phyloP scores from a whole-genome alignment of 305 asterid species.

The Solanum hybrid region DNA sequence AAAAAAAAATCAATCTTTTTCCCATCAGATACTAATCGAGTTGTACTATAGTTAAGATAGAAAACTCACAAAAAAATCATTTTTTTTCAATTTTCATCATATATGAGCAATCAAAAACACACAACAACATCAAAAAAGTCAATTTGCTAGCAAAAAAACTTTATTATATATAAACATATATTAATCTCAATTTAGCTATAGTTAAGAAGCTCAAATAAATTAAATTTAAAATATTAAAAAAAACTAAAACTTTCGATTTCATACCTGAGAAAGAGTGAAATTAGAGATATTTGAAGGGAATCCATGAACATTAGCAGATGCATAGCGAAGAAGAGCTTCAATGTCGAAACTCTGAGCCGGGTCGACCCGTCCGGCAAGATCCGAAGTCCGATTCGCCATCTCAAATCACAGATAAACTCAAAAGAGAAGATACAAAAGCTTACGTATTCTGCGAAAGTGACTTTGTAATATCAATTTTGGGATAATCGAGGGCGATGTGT shows the following conservation, averaged over 20 bases:
- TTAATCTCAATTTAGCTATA: neutral
- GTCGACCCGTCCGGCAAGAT: conserved; percentile 59
- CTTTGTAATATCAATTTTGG: neutral
- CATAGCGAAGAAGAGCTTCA: conserved; percentile 52
- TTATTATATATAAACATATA: neutral
- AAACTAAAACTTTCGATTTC: neutral
- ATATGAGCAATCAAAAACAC: neutral
- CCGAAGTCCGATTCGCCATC: conserved; percentile 67
- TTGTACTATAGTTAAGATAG: neutral
- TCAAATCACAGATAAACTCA: neutral
- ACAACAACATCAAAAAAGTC: neutral
- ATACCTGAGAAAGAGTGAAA: conserved; percentile 67
- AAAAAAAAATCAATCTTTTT: neutral
- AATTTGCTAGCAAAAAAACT: neutral
- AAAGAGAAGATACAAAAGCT: neutral
- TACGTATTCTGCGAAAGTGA: neutral
- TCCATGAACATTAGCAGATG: conserved; percentile 53
- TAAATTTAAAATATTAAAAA: neutral
- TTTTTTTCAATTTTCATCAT: neutral
- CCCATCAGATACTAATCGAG: neutral
- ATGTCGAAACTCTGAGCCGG: conserved; percentile 52
- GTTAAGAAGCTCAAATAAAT: neutral
- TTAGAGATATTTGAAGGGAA: conserved; percentile 49
- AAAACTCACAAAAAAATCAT: neutral
- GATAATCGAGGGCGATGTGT: neutral